Evolutionary conservation across 2,329 filamentous ascomycete genomes (phyloP).

Genomic region (Microascus cirrosus): DNA sequence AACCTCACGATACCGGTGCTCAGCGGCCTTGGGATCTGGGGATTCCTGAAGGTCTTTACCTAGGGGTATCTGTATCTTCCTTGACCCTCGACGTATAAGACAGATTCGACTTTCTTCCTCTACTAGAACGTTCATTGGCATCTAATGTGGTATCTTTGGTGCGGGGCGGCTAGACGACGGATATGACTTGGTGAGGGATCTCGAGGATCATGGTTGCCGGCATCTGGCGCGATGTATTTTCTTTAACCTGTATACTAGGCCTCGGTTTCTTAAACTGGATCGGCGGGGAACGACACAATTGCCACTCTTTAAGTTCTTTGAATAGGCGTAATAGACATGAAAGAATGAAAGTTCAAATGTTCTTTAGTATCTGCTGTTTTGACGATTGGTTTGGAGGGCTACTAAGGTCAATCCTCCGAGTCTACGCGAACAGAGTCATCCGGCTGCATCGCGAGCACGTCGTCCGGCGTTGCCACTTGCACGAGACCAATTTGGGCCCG

Average conservation of each 20-base stretch:
- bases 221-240: neutral
- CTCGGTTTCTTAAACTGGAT: neutral
- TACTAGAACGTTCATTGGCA: neutral
- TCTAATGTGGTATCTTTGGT: neutral
- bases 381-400: neutral
- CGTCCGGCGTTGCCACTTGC: no score
- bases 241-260: neutral
- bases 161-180: neutral
- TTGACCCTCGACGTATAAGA: neutral
- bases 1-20: slow-evolving; percentile 94
- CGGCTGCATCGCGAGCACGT: no score
- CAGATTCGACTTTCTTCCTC: neutral
- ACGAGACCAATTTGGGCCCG: no score
- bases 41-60: slow-evolving; percentile 80
- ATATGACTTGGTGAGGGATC: slow-evolving; percentile 1
- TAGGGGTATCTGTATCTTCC: slow-evolving; percentile 18
- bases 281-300: neutral
- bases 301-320: neutral
- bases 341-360: neutral
- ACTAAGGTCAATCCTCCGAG: no score
- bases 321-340: neutral
- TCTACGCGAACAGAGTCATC: no score
- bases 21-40: slow-evolving; percentile 80
- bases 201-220: neutral
- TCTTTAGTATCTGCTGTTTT: neutral